Evolutionary conservation across 176 grass and related monocot genomes (phyloP), one percentile per base, ranked within the genome.

Genomic region (Aechmea fasciata): DNA sequence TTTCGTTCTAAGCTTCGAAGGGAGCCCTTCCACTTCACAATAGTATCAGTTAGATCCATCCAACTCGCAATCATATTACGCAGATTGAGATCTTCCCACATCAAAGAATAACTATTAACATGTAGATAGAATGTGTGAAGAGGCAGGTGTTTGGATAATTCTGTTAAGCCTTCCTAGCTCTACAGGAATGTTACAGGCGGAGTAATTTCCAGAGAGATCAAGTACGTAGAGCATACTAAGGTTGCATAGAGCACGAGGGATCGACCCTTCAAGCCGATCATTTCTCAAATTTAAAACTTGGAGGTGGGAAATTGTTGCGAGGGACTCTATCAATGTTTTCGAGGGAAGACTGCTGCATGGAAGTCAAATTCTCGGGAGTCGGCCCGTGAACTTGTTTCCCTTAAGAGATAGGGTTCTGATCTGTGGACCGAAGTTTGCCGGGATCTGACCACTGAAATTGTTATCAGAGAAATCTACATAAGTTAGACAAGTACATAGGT

Each of bases 201-300:
- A 54, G 22, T 72, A 72, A 69, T 79, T 79, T 48, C 76, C 68
- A 4, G 57, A 79, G 9, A 79, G 52, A 66, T 72, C 69, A 11
- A 79, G 25, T n/a, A 72, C 53, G 0, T 79, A 69, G 25, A 79
- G 57, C 49, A 49, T 66, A 9, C 23, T 47, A 53, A 67, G 77
- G 53, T 79, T 79, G 14, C 49, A 79, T 66, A 79, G 48, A 19
- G 61, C 55, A 49, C 10, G 47, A 65, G 77, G 77, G 19, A 79
- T 41, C 1, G 23, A 24, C 18, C 68, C 77, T 14, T 66, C 14
- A 1, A 79, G 69, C 15, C 22, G 49, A 64, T 79, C 67, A 24
- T 79, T 72, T 53, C 77, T 72, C 53, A 79, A 69, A 13, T 72
- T 79, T 49, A 79, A 6, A 54, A 72, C 77, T 23, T 66, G 70